These are phyloP conservation scores for Citrus sp. DNA, from an alignment of 345 rosid genomes.

Conservation along the genomic window DNA sequence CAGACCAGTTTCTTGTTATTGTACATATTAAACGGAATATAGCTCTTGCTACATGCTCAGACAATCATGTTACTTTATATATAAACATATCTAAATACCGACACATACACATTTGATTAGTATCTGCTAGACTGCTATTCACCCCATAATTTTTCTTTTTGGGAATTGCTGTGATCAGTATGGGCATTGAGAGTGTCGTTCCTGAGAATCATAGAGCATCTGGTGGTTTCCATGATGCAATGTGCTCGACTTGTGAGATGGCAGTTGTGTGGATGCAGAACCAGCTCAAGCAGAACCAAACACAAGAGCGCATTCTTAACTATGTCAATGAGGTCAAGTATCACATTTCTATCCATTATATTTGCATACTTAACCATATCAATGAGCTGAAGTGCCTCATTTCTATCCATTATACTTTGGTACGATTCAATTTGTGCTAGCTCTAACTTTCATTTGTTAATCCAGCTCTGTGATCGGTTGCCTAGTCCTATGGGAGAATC, in stretches of 20 bases:
- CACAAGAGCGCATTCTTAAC: constrained; percentile 44
- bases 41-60: not conserved
- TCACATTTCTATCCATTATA: too few relatives aligned
- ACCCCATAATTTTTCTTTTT: not conserved
- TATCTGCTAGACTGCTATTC: not conserved
- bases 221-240: constrained; percentile 33
- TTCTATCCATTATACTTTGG: constrained; percentile 1
- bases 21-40: not conserved
- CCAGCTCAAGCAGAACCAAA: constrained; percentile 54
- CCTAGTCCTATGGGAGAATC: constrained; percentile 83
- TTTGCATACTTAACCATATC: constrained; percentile 35
- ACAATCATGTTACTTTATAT: not conserved
- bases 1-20: not conserved
- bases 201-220: constrained; percentile 28
- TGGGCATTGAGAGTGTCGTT: constrained; percentile 61
- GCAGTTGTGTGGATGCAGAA: constrained; percentile 67
- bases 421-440: not conserved
- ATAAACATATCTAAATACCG: not conserved
- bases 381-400: constrained; percentile 38
- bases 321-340: constrained; percentile 50
- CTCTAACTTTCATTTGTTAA: not conserved
- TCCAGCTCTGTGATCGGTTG: constrained; percentile 61
- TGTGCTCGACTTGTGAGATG: constrained; percentile 68
- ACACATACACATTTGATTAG: not conserved
- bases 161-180: constrained; percentile 27